Evolutionary conservation across 331 rosid genomes (phyloP).

Genomic region (Malus hybrid): DNA sequence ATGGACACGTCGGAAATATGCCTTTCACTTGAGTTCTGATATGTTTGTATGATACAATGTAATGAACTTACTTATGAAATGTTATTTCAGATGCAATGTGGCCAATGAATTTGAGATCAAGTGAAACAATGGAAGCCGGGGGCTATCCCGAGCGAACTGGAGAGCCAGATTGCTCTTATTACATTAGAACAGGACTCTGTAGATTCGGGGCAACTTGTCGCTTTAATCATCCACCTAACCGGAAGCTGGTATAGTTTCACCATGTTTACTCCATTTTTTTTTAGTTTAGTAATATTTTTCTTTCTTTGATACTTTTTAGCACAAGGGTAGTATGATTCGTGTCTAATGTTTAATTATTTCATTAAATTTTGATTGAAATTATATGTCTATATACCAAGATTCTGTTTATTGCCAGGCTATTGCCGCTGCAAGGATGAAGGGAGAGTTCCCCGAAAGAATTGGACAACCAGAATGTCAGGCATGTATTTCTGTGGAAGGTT

Average conservation of each 20-base stretch:
- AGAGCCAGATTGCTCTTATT: slow-evolving; percentile 91
- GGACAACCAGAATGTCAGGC: slow-evolving; percentile 99
- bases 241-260: slow-evolving; percentile 71
- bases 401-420: slow-evolving; percentile 56
- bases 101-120: slow-evolving; percentile 82
- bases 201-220: slow-evolving; percentile 92
- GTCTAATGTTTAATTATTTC: neutral
- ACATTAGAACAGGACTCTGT: slow-evolving; percentile 92
- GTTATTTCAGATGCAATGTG: slow-evolving; percentile 79
- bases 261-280: slow-evolving; percentile 11
- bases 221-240: slow-evolving; percentile 92
- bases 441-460: slow-evolving; percentile 88
- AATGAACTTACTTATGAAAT: slow-evolving; percentile 7
- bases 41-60: neutral
- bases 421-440: slow-evolving; percentile 95
- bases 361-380: neutral
- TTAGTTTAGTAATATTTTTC: neutral
- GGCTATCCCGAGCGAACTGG: slow-evolving; percentile 89
- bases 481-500: slow-evolving; percentile 22
- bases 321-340: neutral
- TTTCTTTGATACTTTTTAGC: neutral
- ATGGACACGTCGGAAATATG: neutral
- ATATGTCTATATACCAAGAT: neutral
- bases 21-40: slow-evolving; percentile 2
- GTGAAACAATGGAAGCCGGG: slow-evolving; percentile 84